These are phyloP conservation scores for Nissolia schottii DNA, from an alignment of 306 rosid species.

Conservation along the genomic window DNA sequence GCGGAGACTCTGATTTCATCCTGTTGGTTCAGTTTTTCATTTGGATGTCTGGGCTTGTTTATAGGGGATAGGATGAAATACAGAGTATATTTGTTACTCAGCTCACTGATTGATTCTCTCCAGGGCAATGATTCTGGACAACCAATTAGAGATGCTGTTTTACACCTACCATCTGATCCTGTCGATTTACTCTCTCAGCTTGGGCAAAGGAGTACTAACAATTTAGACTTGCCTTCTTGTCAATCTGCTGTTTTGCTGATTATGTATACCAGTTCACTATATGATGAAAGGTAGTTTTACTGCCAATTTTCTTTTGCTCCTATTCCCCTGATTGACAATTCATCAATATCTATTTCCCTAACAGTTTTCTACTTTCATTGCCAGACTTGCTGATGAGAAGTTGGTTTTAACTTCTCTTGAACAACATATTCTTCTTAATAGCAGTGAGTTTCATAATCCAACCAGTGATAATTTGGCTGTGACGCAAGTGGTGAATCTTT, in stretches of 20 bases:
- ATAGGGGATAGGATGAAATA: constrained; percentile 63
- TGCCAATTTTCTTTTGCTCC: constrained; percentile 6
- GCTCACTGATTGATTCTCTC: constrained; percentile 70
- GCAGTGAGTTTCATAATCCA: constrained; percentile 35
- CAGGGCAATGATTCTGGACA: constrained; percentile 68
- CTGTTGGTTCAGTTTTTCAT: constrained; percentile 84
- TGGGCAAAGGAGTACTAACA: constrained; percentile 60
- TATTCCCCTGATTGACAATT: constrained; percentile 4
- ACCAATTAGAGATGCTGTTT: constrained; percentile 59
- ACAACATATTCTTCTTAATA: constrained; percentile 66
- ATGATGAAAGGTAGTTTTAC: constrained; percentile 69
- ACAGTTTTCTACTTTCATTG: constrained; percentile 26
- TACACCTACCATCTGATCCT: constrained; percentile 74
- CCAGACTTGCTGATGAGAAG: constrained; percentile 90
- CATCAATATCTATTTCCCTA: constrained; percentile 7
- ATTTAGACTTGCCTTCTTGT: constrained; percentile 56
- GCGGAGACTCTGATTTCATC: constrained; percentile 54
- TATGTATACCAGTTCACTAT: constrained; percentile 64
- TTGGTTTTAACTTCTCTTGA: constrained; percentile 80
- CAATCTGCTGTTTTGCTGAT: constrained; percentile 76
- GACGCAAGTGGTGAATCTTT: constrained; percentile 62
- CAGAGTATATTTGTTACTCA: constrained; percentile 69
- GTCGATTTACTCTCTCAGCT: constrained; percentile 74
- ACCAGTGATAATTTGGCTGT: constrained; percentile 38
- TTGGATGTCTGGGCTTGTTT: constrained; percentile 83